Evolutionary conservation across 2,329 filamentous ascomycete genomes (phyloP), one percentile per base, ranked within the genome.

Genomic region (Phaeosphaeria sp.): DNA sequence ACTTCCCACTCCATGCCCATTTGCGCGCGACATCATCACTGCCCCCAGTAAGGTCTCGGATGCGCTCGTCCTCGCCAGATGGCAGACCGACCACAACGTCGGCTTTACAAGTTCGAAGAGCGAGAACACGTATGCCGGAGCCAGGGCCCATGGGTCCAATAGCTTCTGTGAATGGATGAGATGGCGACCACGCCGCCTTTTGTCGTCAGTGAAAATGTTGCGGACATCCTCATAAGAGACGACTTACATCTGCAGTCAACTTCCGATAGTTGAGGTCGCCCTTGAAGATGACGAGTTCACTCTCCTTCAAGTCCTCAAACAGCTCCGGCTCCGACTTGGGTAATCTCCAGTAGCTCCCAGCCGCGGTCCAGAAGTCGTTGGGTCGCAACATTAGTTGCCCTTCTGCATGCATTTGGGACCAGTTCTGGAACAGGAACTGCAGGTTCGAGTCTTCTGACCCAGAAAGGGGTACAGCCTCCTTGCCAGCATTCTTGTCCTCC

Each of bases 211-310:
- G 15, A 17, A 50, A 25, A 17, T 11, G 50, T 40, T 42, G 6
- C 36, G 15, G 11, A 43, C 17, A 18, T n/a, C 47, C 43, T 7
- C 6, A 3, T n/a, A 5, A 18, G 22, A 18, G 49, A 33, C 20
- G 21, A n/a, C 89, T 81, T 80, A 94, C 92, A 82, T 99, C 95
- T 49, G 87, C 91, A 27, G 90, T 93, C 65, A 99, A 78, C 78
- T 99, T 99, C 60, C 95, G 85, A 78, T 98, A 99, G 80, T 99
- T 99, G 67, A 99, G 77, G 74, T 99, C 95, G 2, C 95, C 95
- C 82, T 99, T 99, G 83, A 98, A 98, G 55, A 99, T 88, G 13
- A 97, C 92, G 18, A 99, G 82, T 76, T 97, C 91, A 64, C 91
- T 91, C 60, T 87, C 80, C 81, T 93, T 89, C 55, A 99, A 79